phyloP scores from a whole-genome alignment of 495 filamentous ascomycete species.

The Xylaria bambusicola region DNA sequence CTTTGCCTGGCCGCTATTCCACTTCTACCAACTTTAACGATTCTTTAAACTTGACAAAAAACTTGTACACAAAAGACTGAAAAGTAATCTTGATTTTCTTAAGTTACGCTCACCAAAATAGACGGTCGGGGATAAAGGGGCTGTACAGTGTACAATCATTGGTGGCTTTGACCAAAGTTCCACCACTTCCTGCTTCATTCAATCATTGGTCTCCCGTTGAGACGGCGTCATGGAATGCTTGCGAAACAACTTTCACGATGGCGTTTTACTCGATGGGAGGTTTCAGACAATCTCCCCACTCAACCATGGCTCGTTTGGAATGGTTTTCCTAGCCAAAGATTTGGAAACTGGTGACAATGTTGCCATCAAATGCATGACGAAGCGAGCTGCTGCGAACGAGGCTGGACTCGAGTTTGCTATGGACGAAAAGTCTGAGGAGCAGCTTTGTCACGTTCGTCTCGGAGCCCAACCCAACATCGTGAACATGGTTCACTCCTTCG shows the following conservation, averaged over 20 bases:
- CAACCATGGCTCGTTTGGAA: constrained; percentile 97
- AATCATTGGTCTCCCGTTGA: constrained; percentile 30
- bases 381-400: constrained; percentile 61
- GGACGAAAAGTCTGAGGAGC: constrained; percentile 86
- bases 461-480: constrained; percentile 87
- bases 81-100: constrained; percentile 36
- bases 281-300: constrained; percentile 90
- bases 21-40: constrained; percentile 27
- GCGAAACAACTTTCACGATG: constrained; percentile 70
- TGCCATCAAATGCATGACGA: constrained; percentile 92
- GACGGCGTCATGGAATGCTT: constrained; percentile 72
- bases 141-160: constrained; percentile 34
- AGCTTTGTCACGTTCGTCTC: constrained; percentile 76
- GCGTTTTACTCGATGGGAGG: constrained; percentile 76
- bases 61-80: constrained; percentile 45
- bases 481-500: constrained; percentile 87
- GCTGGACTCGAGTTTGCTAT: constrained; percentile 58
- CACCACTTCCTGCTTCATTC: constrained; percentile 23
- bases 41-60: constrained; percentile 28
- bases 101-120: constrained; percentile 38
- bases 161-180: constrained; percentile 25
- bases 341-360: constrained; percentile 71
- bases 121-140: constrained; percentile 34
- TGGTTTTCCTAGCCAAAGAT: constrained; percentile 93
- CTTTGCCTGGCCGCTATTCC: constrained; percentile 27